Percentiles rank a stretch among this genome's conserved stretches.
These are phyloP conservation scores for Gryganskiella cystojenkinii DNA, from an alignment of 192 early-diverging fungal genomes.

Conservation along the genomic window DNA sequence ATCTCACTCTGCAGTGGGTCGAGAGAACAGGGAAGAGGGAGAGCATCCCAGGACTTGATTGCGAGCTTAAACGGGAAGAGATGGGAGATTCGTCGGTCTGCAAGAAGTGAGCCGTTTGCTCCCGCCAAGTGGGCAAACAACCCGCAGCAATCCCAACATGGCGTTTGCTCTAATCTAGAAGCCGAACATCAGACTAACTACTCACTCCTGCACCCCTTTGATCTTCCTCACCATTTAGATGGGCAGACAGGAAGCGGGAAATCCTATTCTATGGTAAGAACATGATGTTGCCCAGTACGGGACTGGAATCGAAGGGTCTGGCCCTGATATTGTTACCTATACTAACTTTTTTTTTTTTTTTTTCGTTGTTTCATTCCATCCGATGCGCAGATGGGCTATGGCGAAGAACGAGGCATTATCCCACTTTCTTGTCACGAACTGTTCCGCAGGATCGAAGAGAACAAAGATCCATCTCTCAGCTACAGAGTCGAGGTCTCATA, in stretches of 20 bases:
- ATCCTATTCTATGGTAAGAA: constrained; percentile 70
- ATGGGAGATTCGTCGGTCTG: neutral
- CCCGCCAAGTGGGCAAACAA: neutral
- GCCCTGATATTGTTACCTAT: neutral
- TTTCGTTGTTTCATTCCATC: too few species aligned
- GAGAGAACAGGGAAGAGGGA: too few species aligned
- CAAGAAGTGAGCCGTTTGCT: neutral
- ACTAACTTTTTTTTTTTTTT: neutral
- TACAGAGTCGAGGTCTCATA: constrained; percentile 87
- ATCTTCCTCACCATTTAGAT: constrained; percentile 52
- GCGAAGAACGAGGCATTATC: constrained; percentile 86
- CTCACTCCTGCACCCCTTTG: neutral
- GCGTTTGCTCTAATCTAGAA: neutral
- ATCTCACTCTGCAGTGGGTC: too few species aligned
- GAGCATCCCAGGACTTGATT: too few species aligned
- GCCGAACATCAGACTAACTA: neutral
- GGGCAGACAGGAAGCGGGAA: constrained; percentile 88
- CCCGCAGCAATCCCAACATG: too few species aligned
- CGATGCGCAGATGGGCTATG: constrained; percentile 69
- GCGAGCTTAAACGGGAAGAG: too few species aligned
- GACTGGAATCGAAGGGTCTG: neutral
- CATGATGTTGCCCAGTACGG: neutral
- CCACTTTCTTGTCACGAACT: constrained; percentile 86
- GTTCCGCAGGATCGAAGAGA: constrained; percentile 71
- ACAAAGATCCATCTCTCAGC: constrained; percentile 54